phyloP scores from a whole-genome alignment of 768 basidiomycete genomes.

The Suillus luteus region DNA sequence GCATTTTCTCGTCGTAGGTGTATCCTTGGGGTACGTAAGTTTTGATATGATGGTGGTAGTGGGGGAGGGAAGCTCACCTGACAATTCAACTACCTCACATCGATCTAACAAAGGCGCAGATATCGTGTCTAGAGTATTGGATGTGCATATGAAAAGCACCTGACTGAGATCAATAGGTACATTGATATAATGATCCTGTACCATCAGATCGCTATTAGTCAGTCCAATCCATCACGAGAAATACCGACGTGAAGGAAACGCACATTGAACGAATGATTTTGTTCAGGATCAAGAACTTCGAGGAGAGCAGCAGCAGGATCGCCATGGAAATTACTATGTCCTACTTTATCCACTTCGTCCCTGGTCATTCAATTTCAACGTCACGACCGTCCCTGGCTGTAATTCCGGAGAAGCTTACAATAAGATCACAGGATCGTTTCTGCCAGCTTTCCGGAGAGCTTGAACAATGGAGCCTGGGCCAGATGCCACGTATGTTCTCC shows the following conservation, averaged over 20 bases:
- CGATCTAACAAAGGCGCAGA: constrained; percentile 86
- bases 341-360: constrained; percentile 93
- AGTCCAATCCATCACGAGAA: neutral
- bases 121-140: constrained; percentile 88
- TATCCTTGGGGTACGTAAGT: constrained; percentile 42
- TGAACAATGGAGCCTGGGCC: constrained; percentile 86
- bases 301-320: constrained; percentile 89
- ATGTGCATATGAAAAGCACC: constrained; percentile 90
- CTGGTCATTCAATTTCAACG: constrained; percentile 22
- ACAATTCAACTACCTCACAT: constrained; percentile 83
- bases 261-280: constrained; percentile 82
- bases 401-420: constrained; percentile 37
- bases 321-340: constrained; percentile 85
- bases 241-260: constrained; percentile 20
- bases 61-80: constrained; percentile 44
- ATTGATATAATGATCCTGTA: constrained; percentile 88
- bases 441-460: constrained; percentile 80
- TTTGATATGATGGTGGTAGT: neutral
- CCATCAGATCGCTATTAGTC: neutral
- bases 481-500: constrained; percentile 89
- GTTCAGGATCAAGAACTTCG: constrained; percentile 93
- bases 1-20: constrained; percentile 88
- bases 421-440: constrained; percentile 78
- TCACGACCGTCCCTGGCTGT: neutral
- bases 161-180: constrained; percentile 87